Percentiles rank a stretch among this genome's conserved stretches.
These are phyloP conservation scores for Moricandia moricandioides DNA, from an alignment of 345 rosid species.

Conservation along the genomic window DNA sequence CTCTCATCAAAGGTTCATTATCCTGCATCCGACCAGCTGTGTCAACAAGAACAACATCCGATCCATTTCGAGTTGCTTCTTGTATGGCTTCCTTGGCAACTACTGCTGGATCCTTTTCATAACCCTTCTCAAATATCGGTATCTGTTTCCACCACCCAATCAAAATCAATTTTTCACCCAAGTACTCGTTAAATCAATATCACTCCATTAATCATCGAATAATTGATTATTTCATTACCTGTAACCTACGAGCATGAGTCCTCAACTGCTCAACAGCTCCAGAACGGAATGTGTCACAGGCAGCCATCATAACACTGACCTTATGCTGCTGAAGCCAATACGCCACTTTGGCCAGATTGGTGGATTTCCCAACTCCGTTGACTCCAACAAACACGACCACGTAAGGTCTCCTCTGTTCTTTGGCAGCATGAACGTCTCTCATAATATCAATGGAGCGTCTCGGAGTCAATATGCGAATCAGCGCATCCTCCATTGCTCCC, in stretches of 20 bases:
- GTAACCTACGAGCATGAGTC: constrained; percentile 95
- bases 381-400: constrained; percentile 98
- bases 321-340: constrained; percentile 98
- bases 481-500: constrained; percentile 98
- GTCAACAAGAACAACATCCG: constrained; percentile 97
- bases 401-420: constrained; percentile 88
- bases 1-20: constrained; percentile 98
- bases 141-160: constrained; percentile 50
- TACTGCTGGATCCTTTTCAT: constrained; percentile 94
- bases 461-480: constrained; percentile 94
- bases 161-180: background rate
- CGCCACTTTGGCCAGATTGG: constrained; percentile 96
- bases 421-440: constrained; percentile 91
- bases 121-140: constrained; percentile 97
- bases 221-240: constrained; percentile 45
- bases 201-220: background rate
- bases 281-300: constrained; percentile 96
- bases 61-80: constrained; percentile 78
- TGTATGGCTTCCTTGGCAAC: constrained; percentile 99
- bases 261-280: constrained; percentile 99
- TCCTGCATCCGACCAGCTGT: constrained; percentile 99
- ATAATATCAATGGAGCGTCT: constrained; percentile 93
- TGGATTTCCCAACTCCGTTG: constrained; percentile 98
- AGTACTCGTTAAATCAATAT: background rate
- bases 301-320: constrained; percentile 96